A percentile compares a stretch with the other conserved stretches of the same genome.
Conservation (phyloP, 257 asterid species). For the Salvia miltiorrhiza region DNA sequence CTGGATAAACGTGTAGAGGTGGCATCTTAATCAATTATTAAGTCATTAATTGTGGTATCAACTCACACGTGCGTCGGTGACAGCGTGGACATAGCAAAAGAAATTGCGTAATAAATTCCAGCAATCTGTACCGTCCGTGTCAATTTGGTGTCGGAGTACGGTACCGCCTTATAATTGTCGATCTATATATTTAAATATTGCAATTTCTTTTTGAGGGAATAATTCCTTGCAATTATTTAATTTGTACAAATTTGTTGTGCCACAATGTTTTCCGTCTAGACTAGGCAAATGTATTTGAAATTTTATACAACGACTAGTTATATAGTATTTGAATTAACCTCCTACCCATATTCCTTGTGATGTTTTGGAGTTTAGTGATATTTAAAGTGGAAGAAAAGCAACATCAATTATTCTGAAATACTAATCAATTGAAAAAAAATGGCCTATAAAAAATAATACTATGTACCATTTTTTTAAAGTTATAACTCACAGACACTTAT, state of each 20-base stretch:
- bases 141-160: slow-evolving; percentile 32
- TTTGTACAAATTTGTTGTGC: slow-evolving; percentile 1
- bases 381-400: not conserved
- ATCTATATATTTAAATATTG: not conserved
- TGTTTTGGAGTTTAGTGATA: not conserved
- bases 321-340: not conserved
- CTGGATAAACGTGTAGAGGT: too few relatives aligned
- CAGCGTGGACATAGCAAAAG: not conserved
- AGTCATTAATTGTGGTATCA: too few relatives aligned
- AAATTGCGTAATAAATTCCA: not conserved
- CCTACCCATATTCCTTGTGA: not conserved
- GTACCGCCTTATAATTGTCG: slow-evolving; percentile 3
- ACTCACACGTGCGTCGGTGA: slow-evolving; percentile 29
- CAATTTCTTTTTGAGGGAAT: too few relatives aligned
- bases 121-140: not conserved
- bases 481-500: too few relatives aligned
- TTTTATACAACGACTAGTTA: not conserved
- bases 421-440: not conserved
- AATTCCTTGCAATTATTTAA: not conserved
- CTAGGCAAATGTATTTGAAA: not conserved
- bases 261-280: not conserved
- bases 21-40: too few relatives aligned
- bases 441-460: too few relatives aligned
- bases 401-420: not conserved
- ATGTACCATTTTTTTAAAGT: too few relatives aligned